Conservation (phyloP, 176 grass and related monocot species). For the Canna indica region DNA sequence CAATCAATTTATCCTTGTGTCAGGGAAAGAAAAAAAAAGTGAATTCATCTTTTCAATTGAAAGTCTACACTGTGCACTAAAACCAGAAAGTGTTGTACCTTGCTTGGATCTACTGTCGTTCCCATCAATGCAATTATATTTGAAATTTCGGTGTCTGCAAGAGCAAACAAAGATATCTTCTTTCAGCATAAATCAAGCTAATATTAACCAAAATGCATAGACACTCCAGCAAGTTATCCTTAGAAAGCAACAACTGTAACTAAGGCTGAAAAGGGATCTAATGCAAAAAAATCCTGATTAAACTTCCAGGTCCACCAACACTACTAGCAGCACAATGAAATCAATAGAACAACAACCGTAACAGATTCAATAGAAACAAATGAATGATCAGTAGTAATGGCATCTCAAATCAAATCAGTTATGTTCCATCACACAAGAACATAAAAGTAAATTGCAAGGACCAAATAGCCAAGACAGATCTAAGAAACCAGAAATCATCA, state of each 20-base stretch:
- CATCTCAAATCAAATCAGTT: background rate
- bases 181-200: background rate
- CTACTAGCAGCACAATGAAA: background rate
- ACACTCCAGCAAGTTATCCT: too few relatives aligned
- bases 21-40: too few relatives aligned
- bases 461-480: background rate
- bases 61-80: background rate
- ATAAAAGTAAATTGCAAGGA: background rate
- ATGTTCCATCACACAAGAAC: background rate
- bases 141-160: background rate
- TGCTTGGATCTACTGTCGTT: background rate
- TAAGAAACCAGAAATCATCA: too few relatives aligned
- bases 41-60: background rate
- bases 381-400: background rate
- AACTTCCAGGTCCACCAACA: background rate
- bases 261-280: too few relatives aligned
- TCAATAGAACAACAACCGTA: background rate
- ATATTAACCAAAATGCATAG: background rate
- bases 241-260: too few relatives aligned
- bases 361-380: background rate
- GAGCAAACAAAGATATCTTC: background rate
- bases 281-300: background rate
- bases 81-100: background rate
- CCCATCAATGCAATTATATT: background rate
- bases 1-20: too few relatives aligned